Conservation (phyloP, 73 alveolate genomes). For the Paraurostyla sp. region DNA sequence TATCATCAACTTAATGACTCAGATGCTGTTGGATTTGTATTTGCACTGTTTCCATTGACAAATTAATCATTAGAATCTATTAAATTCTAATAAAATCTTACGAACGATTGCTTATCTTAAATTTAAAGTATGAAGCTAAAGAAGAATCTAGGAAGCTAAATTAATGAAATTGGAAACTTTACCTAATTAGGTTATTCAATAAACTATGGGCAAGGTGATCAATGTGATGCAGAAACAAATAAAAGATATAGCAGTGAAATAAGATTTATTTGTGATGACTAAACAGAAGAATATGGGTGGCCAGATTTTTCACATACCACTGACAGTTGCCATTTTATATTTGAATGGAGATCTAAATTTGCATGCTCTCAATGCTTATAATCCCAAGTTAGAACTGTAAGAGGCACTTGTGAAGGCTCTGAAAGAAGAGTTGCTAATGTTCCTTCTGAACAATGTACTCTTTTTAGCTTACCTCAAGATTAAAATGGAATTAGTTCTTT, state of each 20-base stretch:
- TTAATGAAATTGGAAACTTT: background rate
- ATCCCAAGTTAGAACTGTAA: background rate
- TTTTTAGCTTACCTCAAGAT: background rate
- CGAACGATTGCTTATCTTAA: background rate
- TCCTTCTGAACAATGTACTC: background rate
- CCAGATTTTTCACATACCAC: background rate
- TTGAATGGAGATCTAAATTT: slow-evolving; percentile 5
- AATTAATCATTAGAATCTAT: background rate
- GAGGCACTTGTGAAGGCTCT: background rate
- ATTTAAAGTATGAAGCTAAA: background rate
- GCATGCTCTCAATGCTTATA: background rate
- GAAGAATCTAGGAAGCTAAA: background rate
- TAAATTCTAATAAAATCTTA: background rate
- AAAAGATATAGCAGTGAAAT: background rate
- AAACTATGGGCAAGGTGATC: slow-evolving; percentile 12
- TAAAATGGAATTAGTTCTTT: background rate
- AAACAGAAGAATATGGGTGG: slow-evolving; percentile 2
- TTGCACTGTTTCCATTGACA: background rate
- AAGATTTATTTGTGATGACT: background rate
- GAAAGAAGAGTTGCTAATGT: background rate
- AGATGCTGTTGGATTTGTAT: background rate
- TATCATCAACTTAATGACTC: slow-evolving; percentile 11
- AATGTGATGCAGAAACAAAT: background rate
- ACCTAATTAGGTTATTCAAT: background rate
- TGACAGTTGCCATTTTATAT: slow-evolving; percentile 11